Evolutionary conservation across 257 asterid species (phyloP), one percentile per base, ranked within the genome.

Genomic region (Thymus mandschuricus): DNA sequence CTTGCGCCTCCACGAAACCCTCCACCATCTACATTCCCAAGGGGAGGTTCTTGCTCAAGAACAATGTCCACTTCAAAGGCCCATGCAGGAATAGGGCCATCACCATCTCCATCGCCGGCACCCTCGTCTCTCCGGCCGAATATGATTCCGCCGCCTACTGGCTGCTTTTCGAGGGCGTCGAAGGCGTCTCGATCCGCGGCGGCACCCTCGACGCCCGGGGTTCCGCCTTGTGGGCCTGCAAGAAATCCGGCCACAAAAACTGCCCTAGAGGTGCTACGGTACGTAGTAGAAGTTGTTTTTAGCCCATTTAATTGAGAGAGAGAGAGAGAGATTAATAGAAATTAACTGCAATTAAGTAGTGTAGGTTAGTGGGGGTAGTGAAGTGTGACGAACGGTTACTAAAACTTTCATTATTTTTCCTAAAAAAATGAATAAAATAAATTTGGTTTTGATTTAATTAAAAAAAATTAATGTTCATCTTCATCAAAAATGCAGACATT

Each of bases 261-360:
- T 90, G 97, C 13, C 92, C 96, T 8, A 29, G 41, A 10, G 97
- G 97, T 5, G 81, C 83, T 1, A 88, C 96, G 80, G 97, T 90
- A 85, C 1, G 88, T 72, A 15, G 10, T 54, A n/a, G 33, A 66
- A 21, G 4, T 44, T 44, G 12, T 44, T 9, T 3, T 10, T 5
- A 31, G 31, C 31, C 15, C 38, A 48, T 58, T 31, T 11, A 10
- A 5, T 58, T 30, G 13, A 44, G 9, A 6, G 15, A 15, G 6
- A 10, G 10, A n/a, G 10, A 33, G 3, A 59, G 6, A 59, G 2
- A 45, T 3, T 2, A 44, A 2, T 45, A 49, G 73, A 49, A 67
- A 51, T 43, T 75, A 71, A 79, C 80, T 71, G 79, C 61, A 7
- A 7, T 60, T 75, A 66, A 71, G 75, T 66, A 68, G 55, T 75